Conservation (phyloP, 208 protist genomes). For the Spironucleus salmonicida region DNA sequence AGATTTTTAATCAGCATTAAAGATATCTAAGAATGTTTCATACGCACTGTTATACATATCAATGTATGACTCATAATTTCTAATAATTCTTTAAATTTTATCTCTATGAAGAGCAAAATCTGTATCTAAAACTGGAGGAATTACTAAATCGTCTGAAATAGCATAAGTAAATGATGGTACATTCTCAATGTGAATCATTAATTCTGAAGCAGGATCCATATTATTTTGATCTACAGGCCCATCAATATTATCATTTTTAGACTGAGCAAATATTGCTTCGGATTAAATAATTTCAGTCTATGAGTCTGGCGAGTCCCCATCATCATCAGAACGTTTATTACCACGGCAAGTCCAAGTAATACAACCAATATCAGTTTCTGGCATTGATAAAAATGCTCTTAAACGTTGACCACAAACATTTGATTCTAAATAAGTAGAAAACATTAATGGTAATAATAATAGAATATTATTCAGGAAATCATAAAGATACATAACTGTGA, state of each 20-base stretch:
- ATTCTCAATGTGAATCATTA: neutral
- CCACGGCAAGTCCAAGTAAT: neutral
- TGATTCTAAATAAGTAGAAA: neutral
- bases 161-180: neutral
- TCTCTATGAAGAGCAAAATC: neutral
- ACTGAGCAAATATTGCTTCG: neutral
- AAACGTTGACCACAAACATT: constrained; percentile 21
- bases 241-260: neutral
- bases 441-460: neutral
- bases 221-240: neutral
- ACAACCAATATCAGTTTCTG: neutral
- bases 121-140: neutral
- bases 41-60: neutral
- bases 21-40: neutral
- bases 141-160: neutral
- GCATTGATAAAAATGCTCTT: constrained; percentile 15
- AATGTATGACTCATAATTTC: neutral
- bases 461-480: neutral
- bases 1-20: neutral
- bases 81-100: neutral
- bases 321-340: too few species aligned
- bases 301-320: too few species aligned
- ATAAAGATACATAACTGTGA: neutral
- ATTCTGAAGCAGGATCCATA: neutral
- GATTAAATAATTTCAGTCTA: too few species aligned